phyloP scores from a whole-genome alignment of 371 early-diverging fungal genomes.

The Saksenaea oblongispora region DNA sequence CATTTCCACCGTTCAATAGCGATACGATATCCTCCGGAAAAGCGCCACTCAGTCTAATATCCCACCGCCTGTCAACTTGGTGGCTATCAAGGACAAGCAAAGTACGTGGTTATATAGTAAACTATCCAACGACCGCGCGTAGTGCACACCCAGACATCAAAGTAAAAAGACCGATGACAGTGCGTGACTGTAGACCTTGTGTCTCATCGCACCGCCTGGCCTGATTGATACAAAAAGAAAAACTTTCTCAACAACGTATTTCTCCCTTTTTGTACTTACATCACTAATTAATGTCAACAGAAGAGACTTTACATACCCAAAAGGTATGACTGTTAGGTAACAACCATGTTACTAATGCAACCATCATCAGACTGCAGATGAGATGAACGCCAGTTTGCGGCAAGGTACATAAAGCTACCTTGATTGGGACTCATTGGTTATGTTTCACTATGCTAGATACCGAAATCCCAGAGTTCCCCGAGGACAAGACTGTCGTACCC shows the following conservation, averaged over 20 bases:
- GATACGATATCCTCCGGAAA: no score
- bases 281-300: background rate
- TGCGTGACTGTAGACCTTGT: no score
- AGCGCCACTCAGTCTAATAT: no score
- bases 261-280: background rate
- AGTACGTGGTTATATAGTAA: no score
- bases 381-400: background rate
- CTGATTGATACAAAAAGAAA: no score
- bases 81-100: no score
- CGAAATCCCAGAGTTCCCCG: background rate
- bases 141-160: no score
- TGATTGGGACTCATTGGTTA: background rate
- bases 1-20: no score
- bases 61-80: no score
- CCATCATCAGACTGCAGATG: background rate
- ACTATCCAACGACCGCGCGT: no score
- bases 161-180: no score
- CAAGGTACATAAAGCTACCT: background rate
- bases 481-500: background rate
- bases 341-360: background rate
- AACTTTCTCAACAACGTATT: background rate
- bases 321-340: background rate
- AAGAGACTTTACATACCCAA: background rate
- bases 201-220: no score
- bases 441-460: conserved; percentile 3